phyloP scores from a whole-genome alignment of 805 yeast genomes.

The Starmerella powellii region DNA sequence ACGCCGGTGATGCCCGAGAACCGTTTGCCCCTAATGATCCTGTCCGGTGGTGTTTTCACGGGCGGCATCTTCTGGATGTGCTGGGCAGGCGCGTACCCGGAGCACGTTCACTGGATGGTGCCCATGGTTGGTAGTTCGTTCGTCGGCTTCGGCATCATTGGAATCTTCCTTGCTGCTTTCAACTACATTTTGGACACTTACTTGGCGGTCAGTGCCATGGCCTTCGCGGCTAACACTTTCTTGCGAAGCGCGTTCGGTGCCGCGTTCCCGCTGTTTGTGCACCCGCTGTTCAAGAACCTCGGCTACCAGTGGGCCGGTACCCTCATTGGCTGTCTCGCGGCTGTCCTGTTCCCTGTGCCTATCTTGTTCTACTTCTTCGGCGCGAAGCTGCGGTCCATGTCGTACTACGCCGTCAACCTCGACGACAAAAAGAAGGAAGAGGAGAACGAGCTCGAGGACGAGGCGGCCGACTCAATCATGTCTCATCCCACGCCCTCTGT shows the following conservation, averaged over 20 bases:
- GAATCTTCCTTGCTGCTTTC: constrained; percentile 55
- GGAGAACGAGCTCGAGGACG: not conserved
- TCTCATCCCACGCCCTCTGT: no score
- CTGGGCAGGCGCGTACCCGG: constrained; percentile 73
- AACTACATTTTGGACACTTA: constrained; percentile 66
- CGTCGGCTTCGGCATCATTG: constrained; percentile 55
- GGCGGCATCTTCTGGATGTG: constrained; percentile 76
- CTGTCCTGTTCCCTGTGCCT: constrained; percentile 54
- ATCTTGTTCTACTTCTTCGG: constrained; percentile 52
- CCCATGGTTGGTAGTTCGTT: constrained; percentile 56
- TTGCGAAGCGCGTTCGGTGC: constrained; percentile 59
- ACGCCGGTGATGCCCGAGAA: constrained; percentile 60
- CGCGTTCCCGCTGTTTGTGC: constrained; percentile 59
- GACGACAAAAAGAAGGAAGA: constrained; percentile 1
- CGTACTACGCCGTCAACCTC: constrained; percentile 41
- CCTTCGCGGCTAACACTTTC: constrained; percentile 61
- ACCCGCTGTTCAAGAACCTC: constrained; percentile 55
- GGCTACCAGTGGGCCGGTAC: constrained; percentile 74
- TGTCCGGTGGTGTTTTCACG: constrained; percentile 58
- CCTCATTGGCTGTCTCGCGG: constrained; percentile 50
- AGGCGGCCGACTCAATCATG: not conserved
- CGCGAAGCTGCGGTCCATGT: constrained; percentile 40
- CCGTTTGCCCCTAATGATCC: constrained; percentile 63
- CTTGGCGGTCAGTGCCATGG: constrained; percentile 63
- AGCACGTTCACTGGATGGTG: constrained; percentile 67